Base-by-base conservation (phyloP, 2,329 filamentous ascomycete species). In the Botrytis galanthina region DNA sequence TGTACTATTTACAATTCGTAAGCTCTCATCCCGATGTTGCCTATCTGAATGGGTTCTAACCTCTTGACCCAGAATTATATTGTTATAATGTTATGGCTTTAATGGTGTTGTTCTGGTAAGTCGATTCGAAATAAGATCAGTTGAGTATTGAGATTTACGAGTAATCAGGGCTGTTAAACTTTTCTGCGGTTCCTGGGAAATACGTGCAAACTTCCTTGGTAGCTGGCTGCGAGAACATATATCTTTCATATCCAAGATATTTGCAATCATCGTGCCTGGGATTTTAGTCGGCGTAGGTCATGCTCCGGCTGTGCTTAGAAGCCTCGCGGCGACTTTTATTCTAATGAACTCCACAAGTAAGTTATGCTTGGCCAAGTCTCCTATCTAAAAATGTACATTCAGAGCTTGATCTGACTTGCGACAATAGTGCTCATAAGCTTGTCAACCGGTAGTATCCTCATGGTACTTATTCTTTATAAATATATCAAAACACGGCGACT, bases 81-180 rank as follows among this genome's bases (percentile, higher is more conserved):
- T 82, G 81, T 44, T 87, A 87, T 76, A 86, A 85, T 78, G 84
- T 84, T n/a, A 84, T 86, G 77, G 80, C 84, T 14, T 78, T 86
- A 44, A 80, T 86, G 48, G 80, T 84, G 9, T 78, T 86, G 9
- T 86, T 84, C 72, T 87, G 86, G 85, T 85, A 78, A 69, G 79
- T 62, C 44, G 8, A 18, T 35, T 29, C 18, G 4, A 29, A 7
- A 37, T 10, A 9, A n/a, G 44, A 74, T 59, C 39, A 32, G 48
- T 35, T 12, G 35, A 51, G 20, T 37, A 10, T 46, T 32, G 16
- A 18, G n/a, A 22, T n/a, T n/a, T 42, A 64, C 39, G 12, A 63
- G 6, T 37, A 2, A 62, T 32, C 63, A 84, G 82, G 84, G 81
- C 82, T 18, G 76, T 81, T 6, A 78, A 82, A 44, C 80, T 85